Evolutionary conservation across 495 filamentous ascomycete species (phyloP).

Genomic region (Opeltia flavorubescens): DNA sequence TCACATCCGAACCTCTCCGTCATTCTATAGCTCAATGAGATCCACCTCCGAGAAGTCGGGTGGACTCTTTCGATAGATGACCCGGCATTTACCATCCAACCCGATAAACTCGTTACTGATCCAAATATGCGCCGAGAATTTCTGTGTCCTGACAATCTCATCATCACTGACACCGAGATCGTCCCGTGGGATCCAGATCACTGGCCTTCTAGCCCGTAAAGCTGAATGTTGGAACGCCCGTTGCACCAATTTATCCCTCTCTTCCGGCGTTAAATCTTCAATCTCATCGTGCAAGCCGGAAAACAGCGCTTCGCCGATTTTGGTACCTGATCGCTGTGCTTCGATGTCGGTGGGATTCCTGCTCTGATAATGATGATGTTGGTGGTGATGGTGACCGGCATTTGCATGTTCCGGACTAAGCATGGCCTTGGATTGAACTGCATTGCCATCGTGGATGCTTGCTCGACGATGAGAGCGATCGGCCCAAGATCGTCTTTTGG

Average conservation of each 20-base stretch:
- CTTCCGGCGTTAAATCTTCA: slow-evolving; percentile 84
- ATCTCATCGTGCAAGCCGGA: slow-evolving; percentile 79
- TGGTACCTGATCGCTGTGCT: slow-evolving; percentile 40
- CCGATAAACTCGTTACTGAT: slow-evolving; percentile 86
- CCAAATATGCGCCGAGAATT: slow-evolving; percentile 75
- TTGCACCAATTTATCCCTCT: slow-evolving; percentile 74
- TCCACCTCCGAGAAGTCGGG: slow-evolving; percentile 89
- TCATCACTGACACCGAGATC: slow-evolving; percentile 85
- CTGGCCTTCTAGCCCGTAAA: slow-evolving; percentile 68
- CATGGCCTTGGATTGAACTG: not conserved
- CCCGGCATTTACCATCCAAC: slow-evolving; percentile 66
- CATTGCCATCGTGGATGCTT: not conserved
- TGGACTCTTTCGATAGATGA: slow-evolving; percentile 78
- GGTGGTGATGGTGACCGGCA: slow-evolving; percentile 11
- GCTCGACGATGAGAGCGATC: slow-evolving; percentile 13
- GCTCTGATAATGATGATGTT: slow-evolving; percentile 3
- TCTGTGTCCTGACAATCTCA: slow-evolving; percentile 64
- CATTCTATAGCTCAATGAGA: slow-evolving; percentile 52
- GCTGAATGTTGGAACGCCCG: slow-evolving; percentile 88
- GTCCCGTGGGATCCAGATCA: slow-evolving; percentile 90
- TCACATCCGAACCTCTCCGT: not conserved
- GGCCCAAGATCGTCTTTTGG: slow-evolving; percentile 19
- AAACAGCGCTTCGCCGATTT: slow-evolving; percentile 67
- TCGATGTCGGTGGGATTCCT: slow-evolving; percentile 36
- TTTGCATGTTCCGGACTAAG: slow-evolving; percentile 8